Evolutionary conservation across 805 yeast species (phyloP).

Genomic region (Torulaspora quercuum): DNA sequence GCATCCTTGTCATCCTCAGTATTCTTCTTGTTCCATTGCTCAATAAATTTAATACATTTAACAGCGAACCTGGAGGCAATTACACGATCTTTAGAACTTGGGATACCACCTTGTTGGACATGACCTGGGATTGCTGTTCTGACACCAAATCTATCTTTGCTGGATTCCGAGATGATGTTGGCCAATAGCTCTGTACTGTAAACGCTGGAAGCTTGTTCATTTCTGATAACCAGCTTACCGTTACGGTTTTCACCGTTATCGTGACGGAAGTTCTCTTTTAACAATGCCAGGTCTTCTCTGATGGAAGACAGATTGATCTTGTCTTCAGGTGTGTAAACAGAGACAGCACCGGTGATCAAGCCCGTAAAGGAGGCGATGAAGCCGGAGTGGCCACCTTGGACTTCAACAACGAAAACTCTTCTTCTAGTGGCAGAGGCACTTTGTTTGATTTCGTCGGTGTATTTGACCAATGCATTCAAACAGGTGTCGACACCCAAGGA

Average conservation of each 20-base stretch:
- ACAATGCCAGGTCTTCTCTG: slow-evolving; percentile 68
- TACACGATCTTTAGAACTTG: slow-evolving; percentile 91
- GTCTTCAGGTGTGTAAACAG: slow-evolving; percentile 87
- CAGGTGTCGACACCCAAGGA: slow-evolving; percentile 96
- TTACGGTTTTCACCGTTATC: slow-evolving; percentile 79
- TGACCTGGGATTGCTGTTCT: slow-evolving; percentile 97
- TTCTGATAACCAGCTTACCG: slow-evolving; percentile 82
- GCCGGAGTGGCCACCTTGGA: slow-evolving; percentile 97
- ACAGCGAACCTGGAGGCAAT: slow-evolving; percentile 87
- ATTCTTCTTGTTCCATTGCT: slow-evolving; percentile 48
- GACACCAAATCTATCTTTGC: slow-evolving; percentile 74
- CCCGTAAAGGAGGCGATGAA: slow-evolving; percentile 85
- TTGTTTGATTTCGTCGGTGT: slow-evolving; percentile 94
- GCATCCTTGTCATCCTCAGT: slow-evolving; percentile 31
- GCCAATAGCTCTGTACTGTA: slow-evolving; percentile 81
- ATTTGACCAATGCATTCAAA: slow-evolving; percentile 80
- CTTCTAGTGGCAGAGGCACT: slow-evolving; percentile 92
- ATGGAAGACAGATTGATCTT: slow-evolving; percentile 65
- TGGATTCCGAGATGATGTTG: slow-evolving; percentile 76
- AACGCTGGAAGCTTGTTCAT: slow-evolving; percentile 76
- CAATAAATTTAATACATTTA: slow-evolving; percentile 84
- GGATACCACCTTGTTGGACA: slow-evolving; percentile 95
- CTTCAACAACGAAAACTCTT: slow-evolving; percentile 93
- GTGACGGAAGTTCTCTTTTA: slow-evolving; percentile 62
- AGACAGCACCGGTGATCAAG: slow-evolving; percentile 85